A percentile compares a stretch with the other conserved stretches of the same genome.
Conservation (phyloP, 257 asterid species). For the Solanum okadae region DNA sequence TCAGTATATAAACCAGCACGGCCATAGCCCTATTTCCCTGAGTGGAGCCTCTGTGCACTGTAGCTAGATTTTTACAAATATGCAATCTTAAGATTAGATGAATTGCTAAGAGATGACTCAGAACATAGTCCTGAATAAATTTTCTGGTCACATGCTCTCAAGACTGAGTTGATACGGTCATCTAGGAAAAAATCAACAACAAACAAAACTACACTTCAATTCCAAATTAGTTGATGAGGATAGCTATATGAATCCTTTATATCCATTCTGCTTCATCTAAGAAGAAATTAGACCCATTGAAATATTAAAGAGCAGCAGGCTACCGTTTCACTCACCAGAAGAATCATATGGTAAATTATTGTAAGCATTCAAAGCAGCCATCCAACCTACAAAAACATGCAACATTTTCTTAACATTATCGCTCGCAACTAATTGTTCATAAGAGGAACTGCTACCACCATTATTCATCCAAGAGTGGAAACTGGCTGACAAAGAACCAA, state of each 20-base stretch:
- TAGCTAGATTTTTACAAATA: neutral
- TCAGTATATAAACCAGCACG: neutral
- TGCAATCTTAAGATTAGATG: neutral
- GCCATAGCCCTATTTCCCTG: neutral
- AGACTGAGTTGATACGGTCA: neutral
- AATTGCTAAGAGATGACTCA: neutral
- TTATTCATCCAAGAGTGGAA: neutral
- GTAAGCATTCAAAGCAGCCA: constrained; percentile 52
- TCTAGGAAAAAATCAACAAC: neutral
- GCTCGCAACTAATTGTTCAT: neutral
- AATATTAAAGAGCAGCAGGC: constrained; percentile 1
- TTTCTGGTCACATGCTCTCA: neutral
- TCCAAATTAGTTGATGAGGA: neutral
- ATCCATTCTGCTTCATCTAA: neutral
- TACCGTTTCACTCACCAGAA: constrained; percentile 40
- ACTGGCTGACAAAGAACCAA: neutral
- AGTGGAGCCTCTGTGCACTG: neutral
- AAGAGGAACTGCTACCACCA: neutral
- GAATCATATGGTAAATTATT: constrained; percentile 72
- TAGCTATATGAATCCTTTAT: neutral
- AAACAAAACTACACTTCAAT: neutral
- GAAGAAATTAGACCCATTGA: neutral
- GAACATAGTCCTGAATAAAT: neutral
- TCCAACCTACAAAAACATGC: constrained; percentile 57
- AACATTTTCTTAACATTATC: neutral